Conservation (phyloP, 345 rosid species). For the Clausena lansium region DNA sequence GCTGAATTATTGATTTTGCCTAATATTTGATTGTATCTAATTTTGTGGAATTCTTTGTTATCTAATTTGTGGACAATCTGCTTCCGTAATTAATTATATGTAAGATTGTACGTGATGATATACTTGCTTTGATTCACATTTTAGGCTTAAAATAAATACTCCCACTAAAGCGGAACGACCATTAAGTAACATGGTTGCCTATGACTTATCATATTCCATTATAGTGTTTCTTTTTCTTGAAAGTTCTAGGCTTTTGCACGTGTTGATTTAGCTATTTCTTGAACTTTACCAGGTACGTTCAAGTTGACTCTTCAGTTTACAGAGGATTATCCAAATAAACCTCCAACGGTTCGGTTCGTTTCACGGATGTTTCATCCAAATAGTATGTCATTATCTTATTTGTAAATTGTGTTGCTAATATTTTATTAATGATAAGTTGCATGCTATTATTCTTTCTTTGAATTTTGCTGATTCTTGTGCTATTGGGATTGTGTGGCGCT, state of each 20-base stretch:
- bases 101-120: too few relatives aligned
- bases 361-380: constrained; percentile 71
- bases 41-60: too few relatives aligned
- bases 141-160: background rate
- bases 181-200: background rate
- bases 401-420: background rate
- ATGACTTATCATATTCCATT: background rate
- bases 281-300: constrained; percentile 48
- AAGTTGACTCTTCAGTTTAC: constrained; percentile 59
- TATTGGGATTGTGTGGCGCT: background rate
- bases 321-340: constrained; percentile 71
- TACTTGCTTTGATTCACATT: background rate
- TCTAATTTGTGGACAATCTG: background rate
- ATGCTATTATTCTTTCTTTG: background rate
- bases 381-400: constrained; percentile 37
- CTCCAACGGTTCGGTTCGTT: constrained; percentile 65
- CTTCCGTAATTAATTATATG: too few relatives aligned
- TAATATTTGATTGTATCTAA: background rate
- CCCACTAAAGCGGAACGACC: background rate
- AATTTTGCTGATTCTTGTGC: background rate
- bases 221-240: background rate
- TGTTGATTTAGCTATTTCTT: background rate
- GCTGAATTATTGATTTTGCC: background rate
- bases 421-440: background rate
- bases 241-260: background rate